Evolutionary conservation across 768 basidiomycete genomes (phyloP), one percentile per base, ranked within the genome.

Genomic region (Trametes cubensis): DNA sequence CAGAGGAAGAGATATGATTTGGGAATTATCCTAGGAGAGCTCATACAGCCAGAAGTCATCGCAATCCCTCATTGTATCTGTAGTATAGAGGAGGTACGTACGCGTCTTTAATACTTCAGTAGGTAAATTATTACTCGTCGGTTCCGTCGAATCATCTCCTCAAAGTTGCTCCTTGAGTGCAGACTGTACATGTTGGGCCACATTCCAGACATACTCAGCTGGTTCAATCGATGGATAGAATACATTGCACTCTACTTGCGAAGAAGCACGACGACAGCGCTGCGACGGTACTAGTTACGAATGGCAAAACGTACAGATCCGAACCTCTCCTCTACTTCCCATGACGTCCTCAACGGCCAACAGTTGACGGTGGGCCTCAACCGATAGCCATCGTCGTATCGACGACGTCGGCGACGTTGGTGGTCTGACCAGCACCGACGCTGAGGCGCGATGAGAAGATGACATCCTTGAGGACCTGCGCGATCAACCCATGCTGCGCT

Each of bases 381-480:
- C 72, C 73, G 47, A 75, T 71, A 8, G 71, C 66, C 78, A 79
- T 80, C 15, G 76, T 67, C 15, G 76, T 72, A 61, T 80, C 78
- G 34, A 79, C 63, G 30, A 74, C 63, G 46, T 73, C 78, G 13
- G 44, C 65, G 11, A 67, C 64, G 28, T 62, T 60, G 6, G 61
- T 54, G 30, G 51, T 18, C 26, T 64, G 50, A 7, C 34, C 39
- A 4, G 48, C 40, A 15, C 51, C 57, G 51, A 39, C 10, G 40
- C 62, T 59, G 41, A 79, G 80, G 53, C 82, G 76, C 45, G 74
- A 72, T 10, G 91, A 93, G 71, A 98, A 97, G 42, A 98, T 84
- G 46, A 93, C 83, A 64, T 96, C 94, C 73, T 98, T 98, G 71
- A 98, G 81, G 6, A 96, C 86, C 71, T 98, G 95, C 2, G 94